phyloP scores from a whole-genome alignment of 129 eudicot genomes.

The Flaveria brownii region DNA sequence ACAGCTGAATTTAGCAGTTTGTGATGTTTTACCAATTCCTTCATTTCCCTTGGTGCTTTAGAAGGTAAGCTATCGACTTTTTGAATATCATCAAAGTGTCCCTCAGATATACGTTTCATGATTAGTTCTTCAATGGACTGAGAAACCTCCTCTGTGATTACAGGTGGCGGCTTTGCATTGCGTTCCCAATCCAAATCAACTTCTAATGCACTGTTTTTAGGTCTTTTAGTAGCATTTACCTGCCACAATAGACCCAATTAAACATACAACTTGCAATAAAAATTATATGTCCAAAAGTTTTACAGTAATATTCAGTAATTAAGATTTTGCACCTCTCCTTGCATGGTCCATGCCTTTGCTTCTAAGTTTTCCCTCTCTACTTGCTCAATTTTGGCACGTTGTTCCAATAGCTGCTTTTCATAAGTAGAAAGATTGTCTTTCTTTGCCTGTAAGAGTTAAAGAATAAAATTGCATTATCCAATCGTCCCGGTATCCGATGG shows the following conservation, averaged over 20 bases:
- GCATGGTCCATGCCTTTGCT: slow-evolving; percentile 87
- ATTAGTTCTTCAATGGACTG: slow-evolving; percentile 83
- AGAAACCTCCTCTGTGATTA: slow-evolving; percentile 91
- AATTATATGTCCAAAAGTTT: slow-evolving; percentile 8
- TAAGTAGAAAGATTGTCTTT: slow-evolving; percentile 68
- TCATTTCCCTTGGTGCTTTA: slow-evolving; percentile 68
- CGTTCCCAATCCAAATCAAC: slow-evolving; percentile 93
- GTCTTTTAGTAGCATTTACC: slow-evolving; percentile 89
- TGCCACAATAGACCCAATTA: slow-evolving; percentile 34
- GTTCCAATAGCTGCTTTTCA: slow-evolving; percentile 70
- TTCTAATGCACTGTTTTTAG: slow-evolving; percentile 90
- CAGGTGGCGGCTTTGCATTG: slow-evolving; percentile 88
- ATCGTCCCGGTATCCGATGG: background rate
- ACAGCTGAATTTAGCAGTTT: background rate
- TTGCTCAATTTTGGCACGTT: slow-evolving; percentile 62
- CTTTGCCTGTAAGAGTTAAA: slow-evolving; percentile 35
- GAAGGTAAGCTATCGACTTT: slow-evolving; percentile 60
- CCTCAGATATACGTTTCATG: slow-evolving; percentile 82
- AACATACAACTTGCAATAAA: slow-evolving; percentile 5
- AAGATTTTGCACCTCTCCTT: slow-evolving; percentile 67
- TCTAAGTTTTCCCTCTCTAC: slow-evolving; percentile 84
- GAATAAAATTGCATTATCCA: slow-evolving; percentile 15
- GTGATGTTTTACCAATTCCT: slow-evolving; percentile 64
- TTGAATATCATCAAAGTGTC: slow-evolving; percentile 75
- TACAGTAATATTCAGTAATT: background rate